Percentiles rank a stretch among this genome's conserved stretches.
Conservation (phyloP, 2,329 filamentous ascomycete species). For the Hirsutella rhossiliensis region DNA sequence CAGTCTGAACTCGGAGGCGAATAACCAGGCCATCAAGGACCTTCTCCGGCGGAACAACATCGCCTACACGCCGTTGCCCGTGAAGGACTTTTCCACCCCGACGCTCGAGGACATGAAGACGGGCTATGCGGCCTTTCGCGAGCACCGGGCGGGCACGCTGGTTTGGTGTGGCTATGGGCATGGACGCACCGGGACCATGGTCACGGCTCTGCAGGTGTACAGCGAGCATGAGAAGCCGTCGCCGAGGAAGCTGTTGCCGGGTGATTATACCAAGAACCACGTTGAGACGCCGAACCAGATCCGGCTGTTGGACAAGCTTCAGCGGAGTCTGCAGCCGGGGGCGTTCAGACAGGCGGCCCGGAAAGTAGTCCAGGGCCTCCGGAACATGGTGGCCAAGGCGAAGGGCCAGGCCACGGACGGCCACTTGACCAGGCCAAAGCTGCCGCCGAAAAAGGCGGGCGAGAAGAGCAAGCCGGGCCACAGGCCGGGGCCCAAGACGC, state of each 20-base stretch:
- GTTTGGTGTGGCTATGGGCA: constrained; percentile 6
- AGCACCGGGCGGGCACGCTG: constrained; percentile 1
- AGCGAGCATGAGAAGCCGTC: background rate
- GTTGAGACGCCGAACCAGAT: background rate
- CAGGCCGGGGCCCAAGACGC: too few species aligned
- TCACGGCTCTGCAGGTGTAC: constrained; percentile 4
- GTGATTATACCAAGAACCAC: background rate
- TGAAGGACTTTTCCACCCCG: background rate
- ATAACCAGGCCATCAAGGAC: background rate
- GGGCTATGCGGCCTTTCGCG: background rate
- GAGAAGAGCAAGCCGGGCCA: too few species aligned
- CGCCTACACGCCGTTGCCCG: constrained; percentile 1
- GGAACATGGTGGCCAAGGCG: too few species aligned
- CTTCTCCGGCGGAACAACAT: background rate
- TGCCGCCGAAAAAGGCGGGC: too few species aligned
- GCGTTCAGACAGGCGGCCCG: too few species aligned
- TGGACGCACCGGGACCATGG: constrained; percentile 4
- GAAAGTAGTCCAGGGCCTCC: too few species aligned
- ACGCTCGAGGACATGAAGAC: background rate
- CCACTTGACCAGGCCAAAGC: too few species aligned
- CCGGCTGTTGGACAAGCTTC: background rate
- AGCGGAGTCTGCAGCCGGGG: background rate
- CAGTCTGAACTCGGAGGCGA: background rate
- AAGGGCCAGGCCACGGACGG: too few species aligned
- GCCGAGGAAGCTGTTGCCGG: background rate